Percentiles rank a stretch among this genome's conserved stretches.
phyloP scores from a whole-genome alignment of 2,329 filamentous ascomycete species.

The Falciphora oryzae region DNA sequence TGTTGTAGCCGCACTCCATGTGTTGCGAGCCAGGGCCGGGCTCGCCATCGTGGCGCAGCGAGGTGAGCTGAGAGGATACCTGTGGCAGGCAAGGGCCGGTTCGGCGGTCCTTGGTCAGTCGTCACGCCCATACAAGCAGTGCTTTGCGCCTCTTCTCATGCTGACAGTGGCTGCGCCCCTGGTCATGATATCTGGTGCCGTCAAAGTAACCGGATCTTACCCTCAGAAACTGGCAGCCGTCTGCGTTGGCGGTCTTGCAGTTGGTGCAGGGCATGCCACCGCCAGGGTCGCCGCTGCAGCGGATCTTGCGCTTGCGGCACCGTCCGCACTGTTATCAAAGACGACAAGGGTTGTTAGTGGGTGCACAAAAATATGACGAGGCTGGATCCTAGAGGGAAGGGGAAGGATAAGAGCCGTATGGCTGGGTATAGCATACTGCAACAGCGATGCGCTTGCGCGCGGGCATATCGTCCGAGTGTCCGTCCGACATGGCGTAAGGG shows the following conservation, averaged over 20 bases:
- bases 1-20: slow-evolving; percentile 10
- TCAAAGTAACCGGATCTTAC: slow-evolving; percentile 40
- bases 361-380: slow-evolving; percentile 6
- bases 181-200: too few species aligned
- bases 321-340: slow-evolving; percentile 64
- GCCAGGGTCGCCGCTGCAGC: slow-evolving; percentile 80
- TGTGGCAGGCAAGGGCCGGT: not conserved
- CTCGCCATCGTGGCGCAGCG: slow-evolving; percentile 5
- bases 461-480: slow-evolving; percentile 33
- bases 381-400: too few species aligned
- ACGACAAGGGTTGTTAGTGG: not conserved
- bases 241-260: slow-evolving; percentile 68
- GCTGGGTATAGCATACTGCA: slow-evolving; percentile 38
- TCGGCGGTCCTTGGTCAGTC: not conserved
- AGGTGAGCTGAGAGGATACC: slow-evolving; percentile 4
- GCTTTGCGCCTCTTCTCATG: too few species aligned
- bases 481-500: slow-evolving; percentile 31
- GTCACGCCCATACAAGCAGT: not conserved
- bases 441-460: slow-evolving; percentile 54
- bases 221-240: slow-evolving; percentile 73
- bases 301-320: slow-evolving; percentile 90
- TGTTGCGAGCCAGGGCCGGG: not conserved
- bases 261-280: slow-evolving; percentile 75
- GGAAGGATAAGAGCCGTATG: slow-evolving; percentile 6
- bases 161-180: too few species aligned